Base-by-base conservation (phyloP, 495 filamentous ascomycete genomes). In the Jackrogersella minutella region DNA sequence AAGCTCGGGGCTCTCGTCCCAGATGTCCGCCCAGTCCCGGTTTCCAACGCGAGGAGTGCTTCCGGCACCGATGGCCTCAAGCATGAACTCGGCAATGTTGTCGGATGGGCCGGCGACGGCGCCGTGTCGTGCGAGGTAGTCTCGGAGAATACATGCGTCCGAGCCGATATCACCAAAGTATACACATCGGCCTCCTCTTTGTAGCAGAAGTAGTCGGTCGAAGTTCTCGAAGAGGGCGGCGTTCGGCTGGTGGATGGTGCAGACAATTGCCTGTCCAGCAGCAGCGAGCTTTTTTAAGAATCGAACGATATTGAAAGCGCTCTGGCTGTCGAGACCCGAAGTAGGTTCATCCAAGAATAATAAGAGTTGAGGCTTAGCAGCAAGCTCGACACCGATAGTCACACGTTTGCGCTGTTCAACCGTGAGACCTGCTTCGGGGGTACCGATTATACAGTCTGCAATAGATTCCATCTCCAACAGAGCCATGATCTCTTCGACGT, bases 301-400 rank as follows among this genome's bases (percentile, higher is more conserved):
- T 44, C 90, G 88, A 11, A 96, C 87, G 62, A 96, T 97, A 62
- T 93, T 93, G 80, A 91, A 97, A 2, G 93, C 90, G 57, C 85
- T 87, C 70, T 93, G 92, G 37, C 86, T 88, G 73, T 97, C 93
- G 4, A 97, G 83, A 47, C 93, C 93, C 10, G 88, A 91, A 0
- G 93, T 97, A 0, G 93, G 93, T 70, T 97, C 93, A 66, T 97
- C 93, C 11, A 97, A 77, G 78, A 97, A 97, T 8, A 97, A 82
- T 0, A 97, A 82, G 2, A 97, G 84, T 62, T 93, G 84, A 0
- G 93, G 93, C 70, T 93, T 93, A 6, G 92, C 90, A 3, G 91
- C 92, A 10, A 96, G 81, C 72, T 96, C 93, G 22, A 96, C 91
- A 21, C 91, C 93, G 55, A 97, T 97, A 0, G 92, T 96, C 2